Conservation (phyloP, 306 rosid species). For the Senna tora region DNA sequence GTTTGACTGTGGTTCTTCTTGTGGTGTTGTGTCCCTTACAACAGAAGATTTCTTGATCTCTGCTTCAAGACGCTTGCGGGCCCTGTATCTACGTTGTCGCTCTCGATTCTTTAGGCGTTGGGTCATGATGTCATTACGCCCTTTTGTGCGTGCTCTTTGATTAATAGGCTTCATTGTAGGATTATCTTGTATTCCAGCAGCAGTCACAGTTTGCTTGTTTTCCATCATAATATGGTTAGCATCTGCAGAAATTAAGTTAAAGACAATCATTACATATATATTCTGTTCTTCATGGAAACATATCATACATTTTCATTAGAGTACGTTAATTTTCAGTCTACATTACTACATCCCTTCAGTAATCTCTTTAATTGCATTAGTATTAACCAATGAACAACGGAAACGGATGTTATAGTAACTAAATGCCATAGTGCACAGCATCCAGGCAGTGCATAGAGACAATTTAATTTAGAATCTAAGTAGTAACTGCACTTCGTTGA, state of each 20-base stretch:
- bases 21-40: constrained; percentile 37
- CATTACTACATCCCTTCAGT: constrained; percentile 21
- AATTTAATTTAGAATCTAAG: constrained; percentile 4
- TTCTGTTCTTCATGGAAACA: constrained; percentile 27
- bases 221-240: constrained; percentile 56
- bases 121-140: constrained; percentile 57
- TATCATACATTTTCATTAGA: constrained; percentile 30
- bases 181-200: constrained; percentile 48
- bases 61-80: constrained; percentile 84
- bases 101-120: constrained; percentile 89
- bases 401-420: not conserved
- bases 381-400: no score
- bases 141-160: constrained; percentile 51
- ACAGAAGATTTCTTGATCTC: constrained; percentile 52
- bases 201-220: constrained; percentile 45
- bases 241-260: constrained; percentile 52
- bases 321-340: constrained; percentile 20
- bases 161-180: constrained; percentile 55
- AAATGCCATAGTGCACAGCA: not conserved
- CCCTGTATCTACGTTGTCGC: constrained; percentile 90
- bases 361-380: not conserved
- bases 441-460: not conserved
- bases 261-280: constrained; percentile 13
- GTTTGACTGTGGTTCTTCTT: constrained; percentile 44
- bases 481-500: not conserved